phyloP scores from a whole-genome alignment of 2,329 filamentous ascomycete species.

The Didymella pinodella region DNA sequence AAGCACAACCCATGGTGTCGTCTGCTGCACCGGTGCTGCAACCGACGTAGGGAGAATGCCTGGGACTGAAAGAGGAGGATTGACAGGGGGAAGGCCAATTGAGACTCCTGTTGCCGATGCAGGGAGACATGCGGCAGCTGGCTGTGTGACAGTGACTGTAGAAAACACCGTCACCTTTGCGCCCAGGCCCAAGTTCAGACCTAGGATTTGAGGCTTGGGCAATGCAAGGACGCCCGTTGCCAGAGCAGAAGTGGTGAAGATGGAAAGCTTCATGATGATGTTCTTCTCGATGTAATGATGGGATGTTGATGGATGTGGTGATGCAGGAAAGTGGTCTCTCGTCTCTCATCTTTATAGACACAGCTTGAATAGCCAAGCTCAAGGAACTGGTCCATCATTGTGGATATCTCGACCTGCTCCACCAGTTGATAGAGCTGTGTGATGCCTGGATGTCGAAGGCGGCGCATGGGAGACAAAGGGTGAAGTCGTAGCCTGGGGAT shows the following conservation, averaged over 20 bases:
- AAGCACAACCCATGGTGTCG: too few species aligned
- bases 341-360: neutral
- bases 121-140: neutral
- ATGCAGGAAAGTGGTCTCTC: too few species aligned
- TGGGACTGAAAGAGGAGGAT: neutral
- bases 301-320: neutral
- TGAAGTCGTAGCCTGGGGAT: neutral
- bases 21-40: neutral
- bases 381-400: too few species aligned
- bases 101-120: neutral
- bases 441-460: neutral
- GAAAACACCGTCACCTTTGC: neutral
- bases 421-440: neutral
- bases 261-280: neutral
- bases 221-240: neutral
- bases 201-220: conserved; percentile 1
- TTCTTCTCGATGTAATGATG: neutral
- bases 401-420: neutral
- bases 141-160: neutral
- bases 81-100: neutral
- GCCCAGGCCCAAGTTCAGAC: neutral
- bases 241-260: neutral
- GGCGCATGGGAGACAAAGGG: neutral
- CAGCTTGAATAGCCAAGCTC: neutral
- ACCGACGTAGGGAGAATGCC: neutral